Percentiles rank a stretch among this genome's conserved stretches.
Evolutionary conservation across 78 protist genomes (phyloP).

Genomic region (Ministeria vibrans): DNA sequence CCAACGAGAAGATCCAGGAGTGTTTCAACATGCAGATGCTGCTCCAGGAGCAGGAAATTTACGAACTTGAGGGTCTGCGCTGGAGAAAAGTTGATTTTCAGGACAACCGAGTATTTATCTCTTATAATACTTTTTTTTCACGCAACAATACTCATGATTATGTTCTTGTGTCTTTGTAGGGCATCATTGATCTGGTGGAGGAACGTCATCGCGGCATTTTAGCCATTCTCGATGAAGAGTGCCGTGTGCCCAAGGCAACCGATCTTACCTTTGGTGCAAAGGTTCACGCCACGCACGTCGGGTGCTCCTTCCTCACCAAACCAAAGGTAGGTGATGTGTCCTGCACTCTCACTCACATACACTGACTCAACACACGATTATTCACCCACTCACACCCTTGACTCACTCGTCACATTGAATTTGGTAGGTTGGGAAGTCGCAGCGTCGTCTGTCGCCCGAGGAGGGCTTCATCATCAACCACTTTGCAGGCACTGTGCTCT

Average conservation of each 20-base stretch:
- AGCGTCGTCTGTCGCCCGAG: too few species aligned
- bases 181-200: slow-evolving; percentile 63
- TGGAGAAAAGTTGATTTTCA: neutral
- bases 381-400: too few species aligned
- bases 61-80: slow-evolving; percentile 55
- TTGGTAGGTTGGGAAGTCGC: too few species aligned
- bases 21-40: slow-evolving; percentile 65
- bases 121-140: too few species aligned
- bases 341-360: too few species aligned
- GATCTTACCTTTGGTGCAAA: neutral
- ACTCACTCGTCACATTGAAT: too few species aligned
- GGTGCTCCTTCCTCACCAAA: neutral
- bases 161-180: too few species aligned
- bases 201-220: slow-evolving; percentile 34
- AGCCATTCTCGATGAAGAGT: slow-evolving; percentile 64
- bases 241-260: slow-evolving; percentile 23
- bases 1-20: slow-evolving; percentile 86
- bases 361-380: too few species aligned
- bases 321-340: too few species aligned
- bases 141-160: too few species aligned
- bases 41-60: slow-evolving; percentile 68
- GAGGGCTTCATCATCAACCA: slow-evolving; percentile 49
- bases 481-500: slow-evolving; percentile 66
- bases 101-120: too few species aligned
- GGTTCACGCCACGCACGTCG: neutral